phyloP scores from a whole-genome alignment of 1,284 basidiomycete species.

The Stereum hirsutum region DNA sequence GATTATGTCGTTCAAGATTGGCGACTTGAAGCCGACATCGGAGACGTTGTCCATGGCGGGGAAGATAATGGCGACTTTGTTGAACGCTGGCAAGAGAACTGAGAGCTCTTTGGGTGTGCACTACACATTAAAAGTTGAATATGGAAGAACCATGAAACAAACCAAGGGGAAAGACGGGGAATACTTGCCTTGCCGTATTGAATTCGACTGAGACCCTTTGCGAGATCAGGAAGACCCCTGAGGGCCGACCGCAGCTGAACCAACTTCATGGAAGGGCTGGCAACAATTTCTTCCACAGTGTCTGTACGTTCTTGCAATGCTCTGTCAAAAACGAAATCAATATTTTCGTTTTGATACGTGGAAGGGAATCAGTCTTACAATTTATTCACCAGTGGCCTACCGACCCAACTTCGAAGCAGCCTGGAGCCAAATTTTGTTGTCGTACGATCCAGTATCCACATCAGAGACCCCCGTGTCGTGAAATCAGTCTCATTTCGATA shows the following conservation, averaged over 20 bases:
- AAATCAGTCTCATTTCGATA: slow-evolving; percentile 84
- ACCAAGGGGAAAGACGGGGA: too few relatives aligned
- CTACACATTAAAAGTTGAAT: slow-evolving; percentile 25
- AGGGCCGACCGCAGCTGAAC: slow-evolving; percentile 64
- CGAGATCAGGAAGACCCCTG: slow-evolving; percentile 79
- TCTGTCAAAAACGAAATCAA: slow-evolving; percentile 27
- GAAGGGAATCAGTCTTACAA: slow-evolving; percentile 31
- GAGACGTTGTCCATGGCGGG: slow-evolving; percentile 32
- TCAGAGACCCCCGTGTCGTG: slow-evolving; percentile 65
- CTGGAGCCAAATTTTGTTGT: slow-evolving; percentile 86
- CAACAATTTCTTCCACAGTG: slow-evolving; percentile 77
- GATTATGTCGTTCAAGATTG: slow-evolving; percentile 67
- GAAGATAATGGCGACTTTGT: slow-evolving; percentile 66
- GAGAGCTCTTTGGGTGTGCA: slow-evolving; percentile 83
- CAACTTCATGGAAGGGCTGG: slow-evolving; percentile 45
- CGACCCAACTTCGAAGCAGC: slow-evolving; percentile 81
- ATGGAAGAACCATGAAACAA: slow-evolving; percentile 1
- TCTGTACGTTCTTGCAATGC: slow-evolving; percentile 69
- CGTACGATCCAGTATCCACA: slow-evolving; percentile 84
- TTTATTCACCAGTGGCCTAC: slow-evolving; percentile 74
- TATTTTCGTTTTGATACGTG: neutral
- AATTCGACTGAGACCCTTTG: slow-evolving; percentile 81
- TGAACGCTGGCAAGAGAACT: slow-evolving; percentile 68
- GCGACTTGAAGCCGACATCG: slow-evolving; percentile 51
- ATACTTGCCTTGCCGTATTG: slow-evolving; percentile 78